Base-by-base conservation (phyloP, 345 rosid species). In the Stellera chamaejasme region DNA sequence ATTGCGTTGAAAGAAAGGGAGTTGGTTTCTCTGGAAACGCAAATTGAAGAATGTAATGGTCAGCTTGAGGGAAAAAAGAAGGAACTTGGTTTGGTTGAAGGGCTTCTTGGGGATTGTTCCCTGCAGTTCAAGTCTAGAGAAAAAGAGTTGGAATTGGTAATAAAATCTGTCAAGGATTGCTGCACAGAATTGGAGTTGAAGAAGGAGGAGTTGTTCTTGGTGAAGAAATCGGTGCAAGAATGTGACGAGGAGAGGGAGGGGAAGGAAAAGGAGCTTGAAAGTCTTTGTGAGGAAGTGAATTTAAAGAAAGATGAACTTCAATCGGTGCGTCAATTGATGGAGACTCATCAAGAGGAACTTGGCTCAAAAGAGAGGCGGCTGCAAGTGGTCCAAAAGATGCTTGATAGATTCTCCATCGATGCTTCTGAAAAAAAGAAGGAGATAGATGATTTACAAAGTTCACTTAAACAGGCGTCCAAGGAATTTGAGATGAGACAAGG, bases 1-100 rank as follows among this genome's bases (percentile, higher is more conserved):
- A 23, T 64, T 2, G 47, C 47, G 23, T 46, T 25, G 49, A 72
- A 69, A 42, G 60, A 63, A 48, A 58, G 8, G 8, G 61, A 44
- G 43, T 28, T 28, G 0, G 28, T 11, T 15, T 46, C 12, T 26
- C 45, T 58, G 61, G 5, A 48, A 14, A 27, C 27, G 3, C 46
- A 58, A 27, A 10, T 15, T 47, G 46, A 8, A 32, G 39, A 32
- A 32, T 32, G 39, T 8, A 32, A 42, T 8, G 19, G 2, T 19
- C 36, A 55, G 59, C 39, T 43, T 14, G 45, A 43, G 13, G 23
- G 12, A 6, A 55, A 43, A 43, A 6, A 39, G 11, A 8, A 23
- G 5, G n/a, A 43, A 13, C 2, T 23, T 43, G 39, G 19, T 43
- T 2, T 6, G 36, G 45, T 11, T 32, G 48, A 9, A 0, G 11